A percentile compares a stretch with the other conserved stretches of the same genome.
These are phyloP conservation scores for Penicillium sp. DNA, from an alignment of 2,329 filamentous ascomycete genomes.

Conservation along the genomic window DNA sequence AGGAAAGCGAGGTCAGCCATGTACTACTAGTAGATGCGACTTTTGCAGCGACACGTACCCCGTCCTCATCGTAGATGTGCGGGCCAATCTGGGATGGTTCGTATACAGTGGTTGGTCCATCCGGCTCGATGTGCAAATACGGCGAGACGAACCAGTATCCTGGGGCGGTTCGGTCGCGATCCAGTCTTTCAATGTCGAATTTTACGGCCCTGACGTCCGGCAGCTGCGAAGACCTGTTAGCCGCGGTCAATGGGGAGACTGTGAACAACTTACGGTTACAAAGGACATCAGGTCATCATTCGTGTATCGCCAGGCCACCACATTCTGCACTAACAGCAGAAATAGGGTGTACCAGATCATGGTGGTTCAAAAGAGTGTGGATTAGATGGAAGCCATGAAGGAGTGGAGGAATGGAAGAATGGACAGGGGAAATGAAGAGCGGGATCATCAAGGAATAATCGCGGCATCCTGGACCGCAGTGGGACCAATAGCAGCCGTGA, in stretches of 20 bases:
- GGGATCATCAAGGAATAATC: background rate
- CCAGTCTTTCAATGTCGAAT: constrained; percentile 26
- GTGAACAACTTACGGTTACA: constrained; percentile 9
- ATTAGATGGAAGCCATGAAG: constrained; percentile 11
- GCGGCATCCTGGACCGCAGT: background rate
- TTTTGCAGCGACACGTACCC: constrained; percentile 26
- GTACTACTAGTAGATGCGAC: background rate
- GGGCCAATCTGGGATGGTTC: constrained; percentile 45
- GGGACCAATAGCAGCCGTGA: constrained; percentile 2
- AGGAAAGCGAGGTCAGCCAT: background rate
- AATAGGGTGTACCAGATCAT: constrained; percentile 15
- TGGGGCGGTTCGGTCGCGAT: constrained; percentile 31
- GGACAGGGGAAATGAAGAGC: background rate
- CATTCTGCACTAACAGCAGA: constrained; percentile 13
- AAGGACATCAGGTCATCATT: constrained; percentile 21
- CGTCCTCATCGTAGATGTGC: constrained; percentile 50
- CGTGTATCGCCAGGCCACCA: constrained; percentile 9
- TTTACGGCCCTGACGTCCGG: constrained; percentile 25
- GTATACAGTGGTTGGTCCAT: constrained; percentile 22
- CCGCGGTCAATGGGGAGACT: background rate
- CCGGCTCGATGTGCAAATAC: constrained; percentile 34
- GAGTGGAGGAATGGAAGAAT: background rate
- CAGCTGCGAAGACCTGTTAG: constrained; percentile 14
- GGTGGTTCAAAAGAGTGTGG: constrained; percentile 11
- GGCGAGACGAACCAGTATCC: constrained; percentile 50